A percentile compares a stretch with the other conserved stretches of the same genome.
phyloP scores from a whole-genome alignment of 352 stramenopile genomes.

The Bremia lactucae region DNA sequence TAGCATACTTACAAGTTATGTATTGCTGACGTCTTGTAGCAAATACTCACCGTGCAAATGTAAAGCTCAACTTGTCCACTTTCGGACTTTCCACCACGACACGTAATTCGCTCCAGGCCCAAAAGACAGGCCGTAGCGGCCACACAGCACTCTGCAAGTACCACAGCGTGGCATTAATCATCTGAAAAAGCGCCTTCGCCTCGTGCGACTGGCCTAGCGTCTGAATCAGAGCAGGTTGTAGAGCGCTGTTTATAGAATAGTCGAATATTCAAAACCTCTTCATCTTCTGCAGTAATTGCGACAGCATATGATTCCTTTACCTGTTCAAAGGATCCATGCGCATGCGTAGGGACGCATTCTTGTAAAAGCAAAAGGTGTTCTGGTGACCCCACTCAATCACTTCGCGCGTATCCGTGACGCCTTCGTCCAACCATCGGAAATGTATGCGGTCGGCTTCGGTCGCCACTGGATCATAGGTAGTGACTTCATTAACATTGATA shows the following conservation, averaged over 20 bases:
- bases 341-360: conserved; percentile 63
- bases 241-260: conserved; percentile 18
- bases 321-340: conserved; percentile 67
- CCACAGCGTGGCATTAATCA: conserved; percentile 36
- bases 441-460: conserved; percentile 16
- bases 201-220: conserved; percentile 53
- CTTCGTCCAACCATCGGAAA: conserved; percentile 63
- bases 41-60: conserved; percentile 29
- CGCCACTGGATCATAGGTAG: conserved; percentile 11
- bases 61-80: conserved; percentile 41
- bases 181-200: conserved; percentile 36
- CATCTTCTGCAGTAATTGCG: background rate
- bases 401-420: conserved; percentile 8
- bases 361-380: conserved; percentile 66
- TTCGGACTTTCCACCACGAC: conserved; percentile 41
- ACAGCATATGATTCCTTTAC: conserved; percentile 6
- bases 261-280: conserved; percentile 1
- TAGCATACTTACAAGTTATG: conserved; percentile 5
- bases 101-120: conserved; percentile 69
- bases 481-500: background rate
- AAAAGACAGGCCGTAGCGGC: conserved; percentile 59
- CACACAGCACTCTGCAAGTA: conserved; percentile 46
- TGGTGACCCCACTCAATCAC: conserved; percentile 51
- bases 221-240: conserved; percentile 61
- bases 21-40: background rate